Evolutionary conservation across 2,329 filamentous ascomycete genomes (phyloP), one percentile per base, ranked within the genome.

Genomic region (Exophiala sideris): DNA sequence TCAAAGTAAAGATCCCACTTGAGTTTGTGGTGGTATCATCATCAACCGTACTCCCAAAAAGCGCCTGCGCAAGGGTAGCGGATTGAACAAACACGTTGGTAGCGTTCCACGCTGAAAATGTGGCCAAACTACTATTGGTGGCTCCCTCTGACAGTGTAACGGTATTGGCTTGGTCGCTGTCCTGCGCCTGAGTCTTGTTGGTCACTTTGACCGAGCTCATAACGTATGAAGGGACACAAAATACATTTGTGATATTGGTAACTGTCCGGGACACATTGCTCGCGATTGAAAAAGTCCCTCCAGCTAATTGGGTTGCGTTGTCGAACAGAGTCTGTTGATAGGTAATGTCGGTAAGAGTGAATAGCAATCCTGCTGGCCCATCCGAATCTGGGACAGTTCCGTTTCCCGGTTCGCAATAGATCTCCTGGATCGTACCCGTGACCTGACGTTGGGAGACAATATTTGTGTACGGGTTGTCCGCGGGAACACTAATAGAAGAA

Each of bases 61-160:
- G 49, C n/a, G 52, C 53, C n/a, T 56, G 40, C 9, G 56, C 56
- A 14, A 47, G 41, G 12, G 47, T 46, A 7, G 54, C 56, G 6
- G 57, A 48, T 36, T 56, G 58, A 34, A 49, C 33, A 44, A 59
- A 50, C 21, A 61, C 54, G 33, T 32, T 55, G 34, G 59, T 62
- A n/a, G 59, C 50, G 39, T 62, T 61, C 52, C 60, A 59, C 24
- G 48, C 35, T 12, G 61, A 61, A 54, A 67, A 65, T 10, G 24
- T 56, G 45, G 53, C 36, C 36, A 69, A 57, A 9, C 66, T 68
- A 52, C 65, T 65, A 51, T 66, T 65, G 35, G 59, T 62, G 29
- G 61, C 58, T 18, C 64, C 65, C 45, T 65, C 64, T 32, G 65
- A 47, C 11, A 53, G 42, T 14, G 44, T 36, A 14, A 61, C 33